phyloP scores from a whole-genome alignment of 441 rosid genomes.

The Syzygium syzygioides region DNA sequence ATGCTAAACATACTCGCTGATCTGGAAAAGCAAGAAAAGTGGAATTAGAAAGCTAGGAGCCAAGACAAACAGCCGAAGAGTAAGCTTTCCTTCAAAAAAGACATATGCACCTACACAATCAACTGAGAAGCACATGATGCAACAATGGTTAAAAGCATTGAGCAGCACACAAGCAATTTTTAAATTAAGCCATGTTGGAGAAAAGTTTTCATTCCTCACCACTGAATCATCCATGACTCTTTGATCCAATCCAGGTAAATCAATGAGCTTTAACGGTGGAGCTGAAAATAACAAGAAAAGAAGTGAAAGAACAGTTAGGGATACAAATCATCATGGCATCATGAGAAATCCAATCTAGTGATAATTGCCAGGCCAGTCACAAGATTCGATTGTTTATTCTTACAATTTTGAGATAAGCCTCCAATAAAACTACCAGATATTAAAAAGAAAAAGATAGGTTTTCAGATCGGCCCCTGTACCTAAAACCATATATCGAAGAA shows the following conservation, averaged over 20 bases:
- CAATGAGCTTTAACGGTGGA: conserved; percentile 79
- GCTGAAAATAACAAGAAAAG: conserved; percentile 36
- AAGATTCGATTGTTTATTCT: not conserved
- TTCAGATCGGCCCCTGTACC: not conserved
- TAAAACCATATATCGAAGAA: not conserved
- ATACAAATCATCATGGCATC: not conserved
- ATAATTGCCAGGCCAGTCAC: not conserved
- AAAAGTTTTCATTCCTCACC: conserved; percentile 39
- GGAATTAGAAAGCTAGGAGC: conserved; percentile 8
- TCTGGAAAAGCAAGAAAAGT: conserved; percentile 30
- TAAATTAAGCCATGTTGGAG: not conserved
- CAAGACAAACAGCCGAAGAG: not conserved
- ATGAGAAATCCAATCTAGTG: not conserved
- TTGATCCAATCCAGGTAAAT: conserved; percentile 97
- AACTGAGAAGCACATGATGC: conserved; percentile 4
- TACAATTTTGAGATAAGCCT: not conserved
- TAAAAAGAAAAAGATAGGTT: not conserved
- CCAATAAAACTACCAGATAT: not conserved
- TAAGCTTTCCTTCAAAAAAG: not conserved
- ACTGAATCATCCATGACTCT: conserved; percentile 75
- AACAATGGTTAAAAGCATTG: not conserved
- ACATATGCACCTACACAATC: not conserved
- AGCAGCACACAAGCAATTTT: not conserved
- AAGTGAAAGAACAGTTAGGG: not conserved
- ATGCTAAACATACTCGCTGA: conserved; percentile 66